Evolutionary conservation across 2,329 filamentous ascomycete genomes (phyloP), one percentile per base, ranked within the genome.

Genomic region (Graphiopsis chlorocephala): DNA sequence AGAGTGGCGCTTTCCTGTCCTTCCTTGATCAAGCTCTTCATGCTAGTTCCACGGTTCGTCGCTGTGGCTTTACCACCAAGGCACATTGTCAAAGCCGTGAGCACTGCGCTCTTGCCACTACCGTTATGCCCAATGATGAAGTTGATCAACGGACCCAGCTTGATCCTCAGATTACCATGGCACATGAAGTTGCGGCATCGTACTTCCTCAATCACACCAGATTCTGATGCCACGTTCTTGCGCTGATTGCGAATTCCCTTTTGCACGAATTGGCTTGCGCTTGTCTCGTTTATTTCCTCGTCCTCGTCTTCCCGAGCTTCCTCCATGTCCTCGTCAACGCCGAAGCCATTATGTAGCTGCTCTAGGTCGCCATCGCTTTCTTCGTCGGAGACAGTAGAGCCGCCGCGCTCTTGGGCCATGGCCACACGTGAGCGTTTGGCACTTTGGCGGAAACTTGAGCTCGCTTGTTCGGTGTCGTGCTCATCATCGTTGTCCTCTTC

Each of bases 61-160:
- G 91, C 87, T 63, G 92, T 92, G 1, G 95, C 93, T 77, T 97
- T 98, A 23, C 91, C 94, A 66, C 95, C 95, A n/a, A 99, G 83
- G 73, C 95, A 98, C 35, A 99, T 84, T 0, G 93, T 97, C 68
- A 99, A 86, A 4, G 93, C 95, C 0, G 95, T 98, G 29, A 99
- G 81, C 15, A 98, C 90, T 2, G 95, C 95, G 76, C 95, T 99
- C 81, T 99, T 99, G 38, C 95, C 95, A 75, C 94, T 98, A 33
- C 95, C 95, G 75, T 99, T 99, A 77, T 97, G 93, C 17, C 95
- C 95, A 63, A 97, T 93, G 67, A 99, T 93, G 78, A 99, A 99
- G 78, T 99, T 99, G 77, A 99, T 96, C 42, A 97, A 82, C 0
- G 95, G 95, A 0, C 95, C 95, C n/a, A 99, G 83, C 64, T 90